Percentiles rank a stretch among this genome's conserved stretches.
Evolutionary conservation across 2,329 filamentous ascomycete genomes (phyloP).

Genomic region (Neoscytalidium dimidiatum): DNA sequence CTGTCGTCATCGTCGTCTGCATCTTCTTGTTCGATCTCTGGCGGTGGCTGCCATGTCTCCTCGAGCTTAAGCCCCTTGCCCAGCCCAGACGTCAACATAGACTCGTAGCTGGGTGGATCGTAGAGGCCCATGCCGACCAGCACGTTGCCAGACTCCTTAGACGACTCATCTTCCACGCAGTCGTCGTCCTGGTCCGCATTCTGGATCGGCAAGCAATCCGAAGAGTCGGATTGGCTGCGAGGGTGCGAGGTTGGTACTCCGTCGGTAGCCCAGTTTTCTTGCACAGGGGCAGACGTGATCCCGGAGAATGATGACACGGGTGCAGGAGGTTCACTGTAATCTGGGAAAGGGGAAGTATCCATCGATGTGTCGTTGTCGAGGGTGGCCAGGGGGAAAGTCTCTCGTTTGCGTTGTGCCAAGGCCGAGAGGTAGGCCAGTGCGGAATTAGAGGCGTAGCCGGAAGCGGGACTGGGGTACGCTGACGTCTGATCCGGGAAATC

Average conservation of each 20-base stretch:
- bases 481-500: slow-evolving; percentile 17
- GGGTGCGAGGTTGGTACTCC: slow-evolving; percentile 8
- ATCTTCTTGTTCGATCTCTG: slow-evolving; percentile 45
- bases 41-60: slow-evolving; percentile 73
- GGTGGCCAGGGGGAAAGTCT: slow-evolving; percentile 9
- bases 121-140: slow-evolving; percentile 83
- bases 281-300: background rate
- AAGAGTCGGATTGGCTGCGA: slow-evolving; percentile 24
- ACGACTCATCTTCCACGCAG: slow-evolving; percentile 50
- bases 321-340: slow-evolving; percentile 1
- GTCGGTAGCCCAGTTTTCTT: background rate
- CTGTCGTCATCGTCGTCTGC: slow-evolving; percentile 46
- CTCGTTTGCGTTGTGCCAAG: slow-evolving; percentile 15
- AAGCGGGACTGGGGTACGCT: slow-evolving; percentile 14
- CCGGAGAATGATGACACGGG: background rate
- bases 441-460: slow-evolving; percentile 17
- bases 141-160: slow-evolving; percentile 66
- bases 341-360: slow-evolving; percentile 8
- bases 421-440: slow-evolving; percentile 16
- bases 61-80: slow-evolving; percentile 80
- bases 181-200: slow-evolving; percentile 40
- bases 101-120: slow-evolving; percentile 66
- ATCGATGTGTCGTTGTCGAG: slow-evolving; percentile 10
- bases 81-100: slow-evolving; percentile 41
- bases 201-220: slow-evolving; percentile 56